Evolutionary conservation across 768 basidiomycete species (phyloP), one percentile per base, ranked within the genome.

Genomic region (Phanerochaete carnosa): DNA sequence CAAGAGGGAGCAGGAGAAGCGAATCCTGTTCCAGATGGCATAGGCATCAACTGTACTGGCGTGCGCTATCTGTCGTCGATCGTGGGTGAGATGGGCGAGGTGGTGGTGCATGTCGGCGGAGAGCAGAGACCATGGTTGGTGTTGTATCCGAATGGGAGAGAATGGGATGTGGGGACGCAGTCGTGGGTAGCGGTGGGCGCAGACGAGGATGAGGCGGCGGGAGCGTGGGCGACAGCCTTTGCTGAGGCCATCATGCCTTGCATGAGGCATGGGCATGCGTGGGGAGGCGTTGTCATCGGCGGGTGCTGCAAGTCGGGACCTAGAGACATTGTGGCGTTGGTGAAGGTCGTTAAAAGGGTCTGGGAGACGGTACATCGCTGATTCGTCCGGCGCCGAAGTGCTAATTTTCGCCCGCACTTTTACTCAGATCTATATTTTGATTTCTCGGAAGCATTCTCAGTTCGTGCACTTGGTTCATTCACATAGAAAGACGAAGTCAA

Each of bases 21-120:
- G 1, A 58, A 66, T 4, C 12, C 55, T 9, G 43, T 43, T 39
- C 87, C 86, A 0, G 72, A 75, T 32, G 89, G 80, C 0, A 73
- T 92, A 16, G 92, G 91, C 0, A 81, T 93, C 64, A 93, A 94
- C 69, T 94, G 90, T 71, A 88, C 89, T 0, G 74, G 72, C 1
- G 67, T 81, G 19, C 71, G 76, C 35, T 73, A 77, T 65, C 62
- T 89, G n/a, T 68, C 74, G 1, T 47, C 51, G 0, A 68, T 87
- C 25, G 64, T 82, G 25, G 62, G 45, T 3, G 72, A 77, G 28
- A 79, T 84, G 68, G 69, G 72, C 13, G 55, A 52, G 5, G 70
- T 58, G 49, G 32, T 54, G 12, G 11, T 23, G 28, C 12, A 25
- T 1, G 29, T 26, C 13, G 64, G 37, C 63, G 62, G 47, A 64